Percentiles rank a stretch among this genome's conserved stretches.
phyloP scores from a whole-genome alignment of 2,329 filamentous ascomycete species.

The Cladophialophora psammophila region DNA sequence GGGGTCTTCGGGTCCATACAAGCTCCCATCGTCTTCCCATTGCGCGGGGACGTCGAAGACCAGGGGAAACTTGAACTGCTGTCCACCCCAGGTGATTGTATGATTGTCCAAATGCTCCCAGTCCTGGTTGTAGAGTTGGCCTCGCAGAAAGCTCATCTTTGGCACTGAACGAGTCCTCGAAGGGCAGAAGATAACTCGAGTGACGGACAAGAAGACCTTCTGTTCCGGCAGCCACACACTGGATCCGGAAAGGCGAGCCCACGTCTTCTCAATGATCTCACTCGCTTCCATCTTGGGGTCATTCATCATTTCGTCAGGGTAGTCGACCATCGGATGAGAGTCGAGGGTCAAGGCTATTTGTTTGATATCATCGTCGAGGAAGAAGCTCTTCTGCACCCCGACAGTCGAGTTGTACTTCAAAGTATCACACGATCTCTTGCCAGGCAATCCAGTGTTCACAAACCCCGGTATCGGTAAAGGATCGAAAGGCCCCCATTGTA shows the following conservation, averaged over 20 bases:
- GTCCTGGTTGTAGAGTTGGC: conserved; percentile 39
- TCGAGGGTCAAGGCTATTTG: conserved; percentile 34
- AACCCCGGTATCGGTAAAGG: conserved; percentile 34
- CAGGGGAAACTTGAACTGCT: conserved; percentile 37
- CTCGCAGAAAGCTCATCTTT: conserved; percentile 42
- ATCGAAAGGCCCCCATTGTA: conserved; percentile 36
- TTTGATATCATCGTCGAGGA: conserved; percentile 42
- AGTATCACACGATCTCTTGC: conserved; percentile 34
- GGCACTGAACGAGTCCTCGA: conserved; percentile 35
- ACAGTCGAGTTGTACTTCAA: conserved; percentile 35
- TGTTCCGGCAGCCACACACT: conserved; percentile 39
- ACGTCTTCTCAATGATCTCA: conserved; percentile 34
- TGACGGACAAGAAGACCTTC: conserved; percentile 37
- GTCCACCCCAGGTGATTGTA: conserved; percentile 39
- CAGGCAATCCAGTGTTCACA: conserved; percentile 35
- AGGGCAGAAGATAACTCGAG: conserved; percentile 38
- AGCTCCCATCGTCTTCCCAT: conserved; percentile 35
- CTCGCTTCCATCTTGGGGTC: conserved; percentile 27
- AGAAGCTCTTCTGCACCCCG: conserved; percentile 39
- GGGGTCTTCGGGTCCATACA: conserved; percentile 42
- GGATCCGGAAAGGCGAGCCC: conserved; percentile 37
- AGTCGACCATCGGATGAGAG: conserved; percentile 36
- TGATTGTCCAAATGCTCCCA: conserved; percentile 41
- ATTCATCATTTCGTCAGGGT: conserved; percentile 33
- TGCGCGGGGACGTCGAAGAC: conserved; percentile 39